Evolutionary conservation across 192 early-diverging fungal genomes (phyloP), one percentile per base, ranked within the genome.

Genomic region (Backusella mclennaniae): DNA sequence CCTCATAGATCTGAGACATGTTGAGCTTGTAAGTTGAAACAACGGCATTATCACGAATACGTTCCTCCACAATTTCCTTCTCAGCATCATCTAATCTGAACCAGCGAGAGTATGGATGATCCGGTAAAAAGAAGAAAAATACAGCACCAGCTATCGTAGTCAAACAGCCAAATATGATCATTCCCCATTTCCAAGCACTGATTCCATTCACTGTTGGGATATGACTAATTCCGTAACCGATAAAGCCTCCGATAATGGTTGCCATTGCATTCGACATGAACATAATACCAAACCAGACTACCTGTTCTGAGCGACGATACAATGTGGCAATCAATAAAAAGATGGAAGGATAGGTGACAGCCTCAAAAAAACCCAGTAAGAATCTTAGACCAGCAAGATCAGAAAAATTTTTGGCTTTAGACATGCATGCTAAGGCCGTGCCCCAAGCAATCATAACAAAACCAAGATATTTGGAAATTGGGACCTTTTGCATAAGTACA

Each of bases 61-160:
- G 80, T 33, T 69, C 73, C 49, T 81, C 76, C 1, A 81, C 59
- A 6, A 81, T 77, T n/a, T 68, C 31, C 31, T 77, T 76, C 66
- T 81, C 73, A 21, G 38, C 76, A 39, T 76, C 80, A 46, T 36
- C 75, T 9, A 77, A 44, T 8, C 56, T 31, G 4, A 69, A 69
- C 53, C 36, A 68, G 31, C 46, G 29, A 3, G 75, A 77, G 2
- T 52, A 49, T 5, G 80, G 76, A 19, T 66, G 33, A 49, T 81
- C 80, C 21, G 69, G 33, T 35, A 81, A 49, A 33, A 81, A 77
- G 68, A 81, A 77, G 42, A 81, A 81, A 36, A 53, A 69, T 14
- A 74, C 3, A 15, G 77, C 35, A n/a, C 80, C 80, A 0, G 71
- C 23, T 6, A 77, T 0, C 5, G 71, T 21, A n/a, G 80, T 81